Conservation (phyloP, 352 stramenopile species). For the Plasmopara halstedii region DNA sequence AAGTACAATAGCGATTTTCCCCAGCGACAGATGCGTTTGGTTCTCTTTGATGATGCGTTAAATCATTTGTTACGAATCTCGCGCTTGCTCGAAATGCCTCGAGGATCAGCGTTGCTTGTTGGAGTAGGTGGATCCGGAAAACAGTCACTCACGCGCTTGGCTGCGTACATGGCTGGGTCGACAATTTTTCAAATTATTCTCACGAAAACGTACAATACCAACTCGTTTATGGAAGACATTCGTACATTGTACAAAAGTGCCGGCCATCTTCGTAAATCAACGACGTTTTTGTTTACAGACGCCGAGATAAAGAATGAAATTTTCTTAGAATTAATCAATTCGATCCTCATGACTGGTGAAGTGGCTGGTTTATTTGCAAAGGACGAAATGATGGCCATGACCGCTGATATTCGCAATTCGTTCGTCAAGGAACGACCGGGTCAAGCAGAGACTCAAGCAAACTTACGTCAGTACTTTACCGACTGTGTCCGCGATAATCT, state of each 20-base stretch:
- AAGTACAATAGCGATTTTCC: conserved; percentile 98
- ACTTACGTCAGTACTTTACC: conserved; percentile 98
- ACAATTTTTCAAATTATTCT: conserved; percentile 98
- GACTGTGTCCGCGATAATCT: conserved; percentile 97
- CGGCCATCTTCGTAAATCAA: conserved; percentile 93
- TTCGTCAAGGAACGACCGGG: conserved; percentile 94
- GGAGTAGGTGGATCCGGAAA: conserved; percentile 97
- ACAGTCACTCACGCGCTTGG: conserved; percentile 94
- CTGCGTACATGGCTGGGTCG: conserved; percentile 94
- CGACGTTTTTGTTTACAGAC: conserved; percentile 98
- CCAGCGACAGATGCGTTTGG: conserved; percentile 94
- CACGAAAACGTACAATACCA: conserved; percentile 98
- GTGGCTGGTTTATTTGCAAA: conserved; percentile 97
- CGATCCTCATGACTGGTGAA: conserved; percentile 97
- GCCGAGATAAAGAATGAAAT: conserved; percentile 99
- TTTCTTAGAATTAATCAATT: conserved; percentile 99
- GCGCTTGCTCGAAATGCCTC: conserved; percentile 94
- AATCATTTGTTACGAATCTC: conserved; percentile 96
- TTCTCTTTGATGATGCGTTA: conserved; percentile 98
- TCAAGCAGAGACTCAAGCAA: conserved; percentile 93
- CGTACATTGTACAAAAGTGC: conserved; percentile 95
- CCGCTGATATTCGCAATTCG: conserved; percentile 90
- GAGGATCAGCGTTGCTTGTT: conserved; percentile 93
- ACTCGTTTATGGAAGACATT: conserved; percentile 97
- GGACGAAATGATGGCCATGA: conserved; percentile 99